phyloP scores from a whole-genome alignment of 177 flowering plant species.

The Vitis hybrid region DNA sequence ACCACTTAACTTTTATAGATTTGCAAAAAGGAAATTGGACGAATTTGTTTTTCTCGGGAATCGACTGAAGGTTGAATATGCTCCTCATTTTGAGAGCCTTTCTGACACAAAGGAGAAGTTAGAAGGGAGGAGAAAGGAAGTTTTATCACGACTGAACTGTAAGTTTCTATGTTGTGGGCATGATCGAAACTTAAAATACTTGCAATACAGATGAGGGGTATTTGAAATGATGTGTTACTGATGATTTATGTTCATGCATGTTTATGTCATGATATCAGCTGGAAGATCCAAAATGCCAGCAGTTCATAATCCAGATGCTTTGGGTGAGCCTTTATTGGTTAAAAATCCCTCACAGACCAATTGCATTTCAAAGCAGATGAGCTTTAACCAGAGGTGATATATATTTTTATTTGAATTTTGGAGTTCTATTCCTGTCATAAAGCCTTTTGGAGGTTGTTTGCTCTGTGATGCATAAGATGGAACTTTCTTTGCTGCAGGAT shows the following conservation, averaged over 20 bases:
- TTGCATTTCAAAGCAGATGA: conserved; percentile 13
- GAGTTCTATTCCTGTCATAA: not conserved
- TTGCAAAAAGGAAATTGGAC: conserved; percentile 92
- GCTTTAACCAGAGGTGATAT: conserved; percentile 22
- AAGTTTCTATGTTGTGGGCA: conserved; percentile 22
- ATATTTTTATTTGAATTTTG: conserved; percentile 1
- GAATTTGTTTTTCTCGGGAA: conserved; percentile 86
- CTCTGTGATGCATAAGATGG: not conserved
- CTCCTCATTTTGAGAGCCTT: conserved; percentile 79
- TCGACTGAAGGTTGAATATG: conserved; percentile 75
- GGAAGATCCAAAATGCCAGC: conserved; percentile 38
- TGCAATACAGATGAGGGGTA: not conserved
- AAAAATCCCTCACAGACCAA: conserved; percentile 18
- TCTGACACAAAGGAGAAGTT: conserved; percentile 80
- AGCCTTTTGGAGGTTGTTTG: not conserved
- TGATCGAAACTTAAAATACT: not conserved
- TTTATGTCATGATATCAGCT: conserved; percentile 40
- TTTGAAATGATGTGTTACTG: not conserved
- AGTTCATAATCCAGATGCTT: conserved; percentile 7
- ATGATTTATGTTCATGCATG: not conserved
- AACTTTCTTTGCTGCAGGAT: conserved; percentile 24
- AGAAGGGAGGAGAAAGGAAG: conserved; percentile 80
- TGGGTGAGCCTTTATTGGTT: conserved; percentile 14
- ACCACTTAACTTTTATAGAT: conserved; percentile 35
- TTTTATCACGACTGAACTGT: conserved; percentile 69